Evolutionary conservation across 2,329 filamentous ascomycete species (phyloP), one percentile per base, ranked within the genome.

Genomic region (Cladophialophora carrionii): DNA sequence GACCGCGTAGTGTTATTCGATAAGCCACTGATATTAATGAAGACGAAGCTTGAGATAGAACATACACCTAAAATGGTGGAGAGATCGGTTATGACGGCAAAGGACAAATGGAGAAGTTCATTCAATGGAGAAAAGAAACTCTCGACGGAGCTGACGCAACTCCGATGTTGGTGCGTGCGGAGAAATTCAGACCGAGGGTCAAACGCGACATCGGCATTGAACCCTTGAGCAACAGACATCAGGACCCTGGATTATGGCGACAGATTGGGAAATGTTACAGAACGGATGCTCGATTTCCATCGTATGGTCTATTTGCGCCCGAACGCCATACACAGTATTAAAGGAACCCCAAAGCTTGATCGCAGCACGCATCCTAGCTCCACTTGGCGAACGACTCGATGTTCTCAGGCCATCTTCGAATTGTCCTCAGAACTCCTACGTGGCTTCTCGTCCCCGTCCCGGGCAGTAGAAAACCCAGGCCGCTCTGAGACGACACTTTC

Each of bases 31-130:
- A 29, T 29, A 34, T 32, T 24, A 6, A 54, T 24, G 59, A 32
- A 53, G 46, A 41, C 34, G 57, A 43, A 61, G 31, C 48, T 53
- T 20, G 31, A 43, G 20, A 46, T 14, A 48, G 32, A 43, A 17
- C 2, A 29, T 6, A 29, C 26, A 29, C 3, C 26, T 8, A 9
- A n/a, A 26, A 24, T 29, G n/a, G 20, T 46, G 31, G 57, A 57
- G 58, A 31, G 43, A 24, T 65, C 64, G 64, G 61, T 60, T 66
- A 61, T 34, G 49, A 60, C 64, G 63, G 63, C 63, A 65, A 37
- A 57, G 26, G 29, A 43, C 31, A 48, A 24, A 48, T 29, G 46
- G 54, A 49, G 17, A 29, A 32, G 26, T 24, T 51, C n/a, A 26
- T 26, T 7, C 7, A 31, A 29, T 29, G 53, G 43, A 26, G 32